Base-by-base conservation (phyloP, 1,284 basidiomycete species). In the Somion occarium region DNA sequence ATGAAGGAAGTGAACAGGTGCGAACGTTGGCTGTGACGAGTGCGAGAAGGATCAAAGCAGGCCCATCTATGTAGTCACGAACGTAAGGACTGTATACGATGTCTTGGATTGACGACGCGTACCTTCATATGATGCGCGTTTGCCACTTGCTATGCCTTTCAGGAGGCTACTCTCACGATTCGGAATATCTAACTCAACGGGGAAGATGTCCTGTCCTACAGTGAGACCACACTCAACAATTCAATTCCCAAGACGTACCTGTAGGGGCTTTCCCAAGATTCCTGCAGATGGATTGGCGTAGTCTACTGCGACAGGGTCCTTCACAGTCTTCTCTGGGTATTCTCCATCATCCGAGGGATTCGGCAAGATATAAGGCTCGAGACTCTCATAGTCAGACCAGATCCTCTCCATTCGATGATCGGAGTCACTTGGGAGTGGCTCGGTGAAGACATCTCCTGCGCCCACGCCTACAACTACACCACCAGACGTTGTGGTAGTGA, bases 11-110 rank as follows among this genome's bases (percentile, higher is more conserved):
- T 12, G 80, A 73, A 62, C 92, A 96, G 61, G 94, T 96, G 38
- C 97, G 83, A 26, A 98, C 79, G 59, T 97, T 96, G 18, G 95
- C 85, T 19, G 92, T 90, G 34, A 98, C 76, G 5, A 98, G 76
- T 0, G 93, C 88, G 15, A 94, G 76, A 12, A 95, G 75, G 44
- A 95, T 76, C 38, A 93, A 70, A 0, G 91, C 88, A 0, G 90
- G 84, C 0, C 90, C 88, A 62, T 93, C 93, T 86, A 60, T 34
- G 19, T 41, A 9, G 19, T 9, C 39, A n/a, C n/a, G n/a, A n/a
- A n/a, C n/a, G n/a, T n/a, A n/a, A n/a, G n/a, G n/a, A n/a, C n/a
- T n/a, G n/a, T n/a, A n/a, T n/a, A n/a, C n/a, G n/a, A n/a, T n/a
- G n/a, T n/a, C n/a, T n/a, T 18, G 39, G 39, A 5, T 15, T 18